Conservation (phyloP, 768 basidiomycete species). For the Boletus pseudopeckii region DNA sequence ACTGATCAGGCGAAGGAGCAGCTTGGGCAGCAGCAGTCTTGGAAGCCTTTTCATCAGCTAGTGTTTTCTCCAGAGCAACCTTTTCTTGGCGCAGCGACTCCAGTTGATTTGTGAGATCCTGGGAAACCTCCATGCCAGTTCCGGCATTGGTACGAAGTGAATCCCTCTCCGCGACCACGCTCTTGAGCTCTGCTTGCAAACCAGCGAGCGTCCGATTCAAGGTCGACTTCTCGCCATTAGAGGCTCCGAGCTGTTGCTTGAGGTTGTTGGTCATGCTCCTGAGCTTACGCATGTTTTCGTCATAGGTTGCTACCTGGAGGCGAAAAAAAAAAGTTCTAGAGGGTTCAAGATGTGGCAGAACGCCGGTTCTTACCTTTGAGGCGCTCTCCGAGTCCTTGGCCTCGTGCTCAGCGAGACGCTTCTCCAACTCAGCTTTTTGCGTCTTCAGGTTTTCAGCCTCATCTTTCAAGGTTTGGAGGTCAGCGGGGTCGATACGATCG, state of each 20-base stretch:
- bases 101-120: constrained; percentile 35
- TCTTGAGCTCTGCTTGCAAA: constrained; percentile 29
- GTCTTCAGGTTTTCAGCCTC: constrained; percentile 57
- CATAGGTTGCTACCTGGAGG: constrained; percentile 40
- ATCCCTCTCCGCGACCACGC: constrained; percentile 29
- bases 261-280: constrained; percentile 26
- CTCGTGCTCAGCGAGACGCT: constrained; percentile 28
- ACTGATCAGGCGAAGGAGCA: constrained; percentile 21
- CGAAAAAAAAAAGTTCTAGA: not conserved
- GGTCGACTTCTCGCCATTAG: constrained; percentile 28
- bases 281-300: constrained; percentile 40
- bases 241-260: constrained; percentile 23
- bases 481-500: constrained; percentile 84
- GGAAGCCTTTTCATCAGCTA: constrained; percentile 37
- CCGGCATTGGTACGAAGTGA: constrained; percentile 18
- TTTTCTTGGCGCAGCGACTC: constrained; percentile 38
- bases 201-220: constrained; percentile 27
- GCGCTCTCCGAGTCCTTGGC: constrained; percentile 29
- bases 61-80: constrained; percentile 34
- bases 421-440: constrained; percentile 37
- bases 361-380: constrained; percentile 28
- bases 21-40: constrained; percentile 14
- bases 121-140: constrained; percentile 18
- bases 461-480: constrained; percentile 74
- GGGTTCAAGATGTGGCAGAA: not conserved